Percentiles rank a stretch among this genome's conserved stretches.
Conservation (phyloP, 2,329 filamentous ascomycete genomes). For the Phyllosticta citrichinensis region DNA sequence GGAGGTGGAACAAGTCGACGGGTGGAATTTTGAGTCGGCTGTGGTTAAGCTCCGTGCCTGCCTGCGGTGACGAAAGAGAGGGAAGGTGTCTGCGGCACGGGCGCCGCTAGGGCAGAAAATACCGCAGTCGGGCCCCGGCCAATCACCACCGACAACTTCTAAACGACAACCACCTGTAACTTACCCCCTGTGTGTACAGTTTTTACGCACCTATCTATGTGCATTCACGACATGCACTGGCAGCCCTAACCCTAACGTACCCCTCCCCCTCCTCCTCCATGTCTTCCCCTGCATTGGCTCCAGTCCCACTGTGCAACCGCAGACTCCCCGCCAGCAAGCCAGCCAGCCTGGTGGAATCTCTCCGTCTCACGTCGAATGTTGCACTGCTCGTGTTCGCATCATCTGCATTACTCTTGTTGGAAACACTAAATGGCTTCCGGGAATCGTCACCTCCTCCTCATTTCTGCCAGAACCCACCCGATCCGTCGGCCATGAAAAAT, state of each 20-base stretch:
- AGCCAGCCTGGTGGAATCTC: no score
- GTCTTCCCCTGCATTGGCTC: no score
- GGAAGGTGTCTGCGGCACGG: neutral
- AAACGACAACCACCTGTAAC: no score
- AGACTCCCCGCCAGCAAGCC: no score
- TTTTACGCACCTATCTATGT: no score
- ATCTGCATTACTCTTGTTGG: neutral
- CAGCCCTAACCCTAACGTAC: no score
- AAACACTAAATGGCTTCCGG: neutral
- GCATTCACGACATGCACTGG: no score
- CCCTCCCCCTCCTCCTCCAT: no score
- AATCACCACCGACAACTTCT: neutral
- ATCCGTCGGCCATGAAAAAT: neutral
- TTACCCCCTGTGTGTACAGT: no score
- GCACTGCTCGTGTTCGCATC: neutral
- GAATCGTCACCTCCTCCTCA: neutral
- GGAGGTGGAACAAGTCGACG: neutral
- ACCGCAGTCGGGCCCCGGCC: neutral
- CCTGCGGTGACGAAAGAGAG: conserved; percentile 3
- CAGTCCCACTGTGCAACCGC: no score
- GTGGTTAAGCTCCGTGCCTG: conserved; percentile 1
- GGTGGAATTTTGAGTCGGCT: conserved; percentile 9
- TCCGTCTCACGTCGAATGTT: no score
- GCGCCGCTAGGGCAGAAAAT: conserved; percentile 7
- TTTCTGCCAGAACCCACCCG: neutral